Base-by-base conservation (phyloP, 371 early-diverging fungal genomes). In the Funneliformis caledonium region DNA sequence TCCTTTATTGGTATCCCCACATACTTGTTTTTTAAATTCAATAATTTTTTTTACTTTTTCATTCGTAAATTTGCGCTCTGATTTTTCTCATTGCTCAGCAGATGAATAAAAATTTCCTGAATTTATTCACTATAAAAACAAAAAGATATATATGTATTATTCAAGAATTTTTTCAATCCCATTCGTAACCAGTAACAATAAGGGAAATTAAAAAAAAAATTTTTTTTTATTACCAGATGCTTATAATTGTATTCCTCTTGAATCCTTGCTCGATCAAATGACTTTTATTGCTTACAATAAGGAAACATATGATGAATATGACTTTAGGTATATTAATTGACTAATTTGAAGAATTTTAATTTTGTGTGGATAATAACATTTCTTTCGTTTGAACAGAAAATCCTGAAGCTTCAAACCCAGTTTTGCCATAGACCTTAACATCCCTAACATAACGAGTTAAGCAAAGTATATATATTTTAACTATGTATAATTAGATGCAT, bases 91-190 rank as follows among this genome's bases (percentile, higher is more conserved):
- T 88, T 99, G 99, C 82, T 97, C 99, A 61, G 99, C 97, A 65
- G 94, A 92, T 83, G 94, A 94, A 90, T 99, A 99, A 88, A 97
- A 99, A 92, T 99, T 99, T 74, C 98, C 96, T 82, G 99, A 98
- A 93, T 99, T 99, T 91, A 99, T 94, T 88, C 26, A 26, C 26
- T 26, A 26, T 26, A 26, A 26, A 26, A 26, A 26, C 26, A 26
- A 26, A 26, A 26, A 26, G 26, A 26, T 26, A 26, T 26, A 26
- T 26, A 26, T 26, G 26, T 26, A 26, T 26, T 26, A 26, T 26
- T 26, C 26, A 26, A 26, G 26, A 26, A 26, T 26, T 26, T 26
- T 26, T 26, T 26, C 26, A 26, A 26, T 26, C 26, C 26, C 26
- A 26, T 26, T 26, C 26, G 26, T 26, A 26, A 26, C 26, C 26